Evolutionary conservation across 2,329 filamentous ascomycete genomes (phyloP), one percentile per base, ranked within the genome.

Genomic region (Penicillium vulpinum): DNA sequence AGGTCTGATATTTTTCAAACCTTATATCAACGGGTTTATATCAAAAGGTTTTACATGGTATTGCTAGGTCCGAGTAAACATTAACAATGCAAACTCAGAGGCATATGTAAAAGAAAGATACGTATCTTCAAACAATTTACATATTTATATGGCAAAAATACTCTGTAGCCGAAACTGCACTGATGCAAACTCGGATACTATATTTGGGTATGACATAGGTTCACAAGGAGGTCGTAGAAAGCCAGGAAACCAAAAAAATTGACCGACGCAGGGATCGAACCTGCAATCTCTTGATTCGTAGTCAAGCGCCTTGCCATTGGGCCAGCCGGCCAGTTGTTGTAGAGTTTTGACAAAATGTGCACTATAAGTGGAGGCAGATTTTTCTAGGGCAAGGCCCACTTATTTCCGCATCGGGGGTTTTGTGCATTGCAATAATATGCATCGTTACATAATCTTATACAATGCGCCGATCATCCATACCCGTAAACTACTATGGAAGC

Each of bases 261-360:
- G 71, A 73, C 70, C 70, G 68, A 73, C 71, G 70, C 69, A 72
- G 71, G 70, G 64, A 48, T 78, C 75, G 76, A 78, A 78, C 77
- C 76, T 77, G 72, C 75, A 79, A 78, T 78, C 77, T 78, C 74
- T 77, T 78, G 77, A 79, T 78, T 77, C 77, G 77, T 78, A 79
- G 77, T 79, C 77, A 78, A 78, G 75, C 77, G 76, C 77, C 76
- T 78, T 79, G 72, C 77, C 76, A 77, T 78, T 78, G 74, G 75
- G 76, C 76, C 74, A 77, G 68, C 67, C 63, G 68, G 62, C 68
- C 68, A 51, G 38, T 10, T 53, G n/a, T 28, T 22, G 8, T 21
- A 31, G 1, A 35, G 5, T 5, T 8, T 13, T 16, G 8, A 5
- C 4, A 0, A 33, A 33, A 22, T 22, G n/a, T 16, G 43, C 26